These are phyloP conservation scores for Hericium coralloides DNA, from an alignment of 768 basidiomycete species.

Conservation along the genomic window DNA sequence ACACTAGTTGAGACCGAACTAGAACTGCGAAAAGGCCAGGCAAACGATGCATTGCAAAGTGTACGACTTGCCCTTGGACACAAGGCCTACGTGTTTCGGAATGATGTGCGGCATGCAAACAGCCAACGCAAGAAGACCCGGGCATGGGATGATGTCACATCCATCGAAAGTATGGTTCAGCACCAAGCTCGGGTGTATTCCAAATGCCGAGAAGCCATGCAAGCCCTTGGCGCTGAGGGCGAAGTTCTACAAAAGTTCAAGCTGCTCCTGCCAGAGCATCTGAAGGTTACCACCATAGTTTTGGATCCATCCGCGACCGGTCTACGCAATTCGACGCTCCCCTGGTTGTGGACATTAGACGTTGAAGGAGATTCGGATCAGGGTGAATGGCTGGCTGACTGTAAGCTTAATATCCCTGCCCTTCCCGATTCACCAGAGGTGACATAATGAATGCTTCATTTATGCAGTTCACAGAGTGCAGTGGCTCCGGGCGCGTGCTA, in stretches of 20 bases:
- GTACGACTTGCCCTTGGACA: neutral
- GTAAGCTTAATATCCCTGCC: neutral
- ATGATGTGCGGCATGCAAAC: neutral
- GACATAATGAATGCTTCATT: no score
- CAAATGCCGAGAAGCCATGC: neutral
- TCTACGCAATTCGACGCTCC: neutral
- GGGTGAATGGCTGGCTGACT: neutral
- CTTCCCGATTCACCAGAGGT: no score
- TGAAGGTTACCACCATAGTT: neutral
- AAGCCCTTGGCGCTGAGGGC: neutral
- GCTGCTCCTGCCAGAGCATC: neutral
- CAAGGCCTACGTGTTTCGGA: neutral
- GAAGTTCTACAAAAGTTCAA: neutral
- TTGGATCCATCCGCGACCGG: neutral
- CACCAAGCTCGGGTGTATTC: neutral
- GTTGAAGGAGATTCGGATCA: neutral
- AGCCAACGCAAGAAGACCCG: neutral
- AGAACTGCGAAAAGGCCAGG: neutral
- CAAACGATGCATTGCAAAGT: neutral
- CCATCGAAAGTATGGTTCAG: neutral
- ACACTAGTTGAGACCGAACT: neutral
- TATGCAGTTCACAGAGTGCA: neutral
- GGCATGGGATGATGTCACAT: neutral
- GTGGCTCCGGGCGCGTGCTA: neutral
- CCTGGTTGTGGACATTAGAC: neutral